A percentile compares a stretch with the other conserved stretches of the same genome.
phyloP scores from a whole-genome alignment of 306 rosid species.

The Erythrophleum fordii region DNA sequence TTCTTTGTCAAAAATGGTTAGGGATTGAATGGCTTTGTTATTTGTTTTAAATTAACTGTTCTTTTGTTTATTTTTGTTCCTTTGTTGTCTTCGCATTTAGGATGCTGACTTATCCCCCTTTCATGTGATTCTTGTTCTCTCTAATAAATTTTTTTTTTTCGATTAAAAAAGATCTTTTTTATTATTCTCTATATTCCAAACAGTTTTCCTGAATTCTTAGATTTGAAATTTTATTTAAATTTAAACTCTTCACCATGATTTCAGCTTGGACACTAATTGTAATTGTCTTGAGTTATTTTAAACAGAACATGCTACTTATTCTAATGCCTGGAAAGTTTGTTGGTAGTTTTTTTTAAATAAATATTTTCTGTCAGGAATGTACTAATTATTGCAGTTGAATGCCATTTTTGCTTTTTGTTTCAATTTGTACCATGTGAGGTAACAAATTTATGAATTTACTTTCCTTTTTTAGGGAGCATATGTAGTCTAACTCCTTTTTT shows the following conservation, averaged over 20 bases:
- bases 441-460: background rate
- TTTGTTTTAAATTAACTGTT: no score
- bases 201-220: background rate
- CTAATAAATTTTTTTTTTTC: no score
- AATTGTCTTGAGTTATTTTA: background rate
- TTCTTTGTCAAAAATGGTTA: no score
- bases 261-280: background rate
- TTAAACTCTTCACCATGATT: background rate
- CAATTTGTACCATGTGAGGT: background rate
- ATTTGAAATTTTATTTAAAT: background rate
- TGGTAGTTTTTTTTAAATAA: background rate
- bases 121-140: no score
- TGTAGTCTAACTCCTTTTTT: background rate
- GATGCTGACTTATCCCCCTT: no score
- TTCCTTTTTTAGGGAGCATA: background rate
- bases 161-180: background rate
- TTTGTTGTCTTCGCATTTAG: no score
- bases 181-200: background rate
- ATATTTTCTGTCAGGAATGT: slow-evolving; percentile 18
- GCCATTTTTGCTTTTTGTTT: slow-evolving; percentile 7
- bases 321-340: background rate
- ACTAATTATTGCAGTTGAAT: slow-evolving; percentile 20
- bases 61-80: no score
- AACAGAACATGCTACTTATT: background rate
- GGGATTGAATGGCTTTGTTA: no score